Percentiles rank a stretch among this genome's conserved stretches.
Evolutionary conservation across 73 alveolate species (phyloP).

Genomic region (Loxodes magnus): DNA sequence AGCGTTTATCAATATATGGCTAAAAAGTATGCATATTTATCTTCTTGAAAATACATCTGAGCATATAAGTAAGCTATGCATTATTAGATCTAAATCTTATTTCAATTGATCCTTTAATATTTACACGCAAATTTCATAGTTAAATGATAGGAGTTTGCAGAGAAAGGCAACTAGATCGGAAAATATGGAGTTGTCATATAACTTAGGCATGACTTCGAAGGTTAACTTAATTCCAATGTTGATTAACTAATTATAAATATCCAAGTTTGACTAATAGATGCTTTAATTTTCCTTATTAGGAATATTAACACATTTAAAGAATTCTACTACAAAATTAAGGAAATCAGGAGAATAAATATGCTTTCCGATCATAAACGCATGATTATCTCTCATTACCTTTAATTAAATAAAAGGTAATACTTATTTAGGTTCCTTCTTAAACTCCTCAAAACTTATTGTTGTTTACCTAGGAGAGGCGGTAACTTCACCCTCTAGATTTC

Average conservation of each 20-base stretch:
- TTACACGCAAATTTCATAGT: too few species aligned
- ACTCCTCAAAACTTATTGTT: background rate
- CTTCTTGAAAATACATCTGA: too few species aligned
- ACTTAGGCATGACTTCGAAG: background rate
- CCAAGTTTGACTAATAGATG: too few species aligned
- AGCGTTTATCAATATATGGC: too few species aligned
- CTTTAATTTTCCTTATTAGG: too few species aligned
- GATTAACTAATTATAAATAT: background rate
- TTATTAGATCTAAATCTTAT: too few species aligned
- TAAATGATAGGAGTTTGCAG: too few species aligned
- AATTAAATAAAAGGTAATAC: conserved; percentile 22
- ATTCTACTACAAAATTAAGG: background rate
- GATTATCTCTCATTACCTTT: conserved; percentile 1
- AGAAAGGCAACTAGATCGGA: conserved; percentile 6
- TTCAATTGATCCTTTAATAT: too few species aligned
- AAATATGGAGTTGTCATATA: background rate
- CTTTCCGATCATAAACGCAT: background rate
- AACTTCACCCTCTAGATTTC: conserved; percentile 9
- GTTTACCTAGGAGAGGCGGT: conserved; percentile 12
- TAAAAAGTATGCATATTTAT: too few species aligned
- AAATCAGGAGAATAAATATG: conserved; percentile 2
- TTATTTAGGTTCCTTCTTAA: too few species aligned
- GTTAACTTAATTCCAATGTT: background rate
- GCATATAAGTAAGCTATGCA: too few species aligned
- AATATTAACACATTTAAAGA: background rate